A percentile compares a stretch with the other conserved stretches of the same genome.
Conservation (phyloP, 768 basidiomycete genomes). For the Tulasnella sp. region DNA sequence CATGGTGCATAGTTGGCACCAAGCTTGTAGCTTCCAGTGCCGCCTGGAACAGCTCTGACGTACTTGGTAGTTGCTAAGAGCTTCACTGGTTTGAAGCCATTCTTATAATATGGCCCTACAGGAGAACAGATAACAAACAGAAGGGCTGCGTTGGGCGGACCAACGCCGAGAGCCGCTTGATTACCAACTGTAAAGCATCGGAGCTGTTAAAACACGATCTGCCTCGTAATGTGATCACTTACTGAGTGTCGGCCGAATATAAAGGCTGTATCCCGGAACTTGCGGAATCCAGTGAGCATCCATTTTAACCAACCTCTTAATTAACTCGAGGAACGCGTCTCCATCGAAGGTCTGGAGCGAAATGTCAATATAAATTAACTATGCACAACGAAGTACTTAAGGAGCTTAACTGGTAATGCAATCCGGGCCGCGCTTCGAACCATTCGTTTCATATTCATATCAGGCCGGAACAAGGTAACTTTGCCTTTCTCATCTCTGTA, state of each 20-base stretch:
- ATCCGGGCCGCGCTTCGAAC: slow-evolving; percentile 42
- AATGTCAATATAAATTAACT: not conserved
- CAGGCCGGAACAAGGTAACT: slow-evolving; percentile 66
- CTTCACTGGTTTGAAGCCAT: slow-evolving; percentile 85
- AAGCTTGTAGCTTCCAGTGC: slow-evolving; percentile 76
- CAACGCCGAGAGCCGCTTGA: slow-evolving; percentile 39
- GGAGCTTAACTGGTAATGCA: slow-evolving; percentile 46
- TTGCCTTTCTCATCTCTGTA: slow-evolving; percentile 60
- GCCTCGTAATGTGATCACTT: not conserved
- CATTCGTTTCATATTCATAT: slow-evolving; percentile 76
- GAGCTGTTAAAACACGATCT: not conserved
- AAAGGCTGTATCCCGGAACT: slow-evolving; percentile 78
- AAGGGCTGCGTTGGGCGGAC: slow-evolving; percentile 43
- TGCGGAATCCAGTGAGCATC: slow-evolving; percentile 89
- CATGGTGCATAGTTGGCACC: slow-evolving; percentile 84
- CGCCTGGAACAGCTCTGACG: slow-evolving; percentile 37
- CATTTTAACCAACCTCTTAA: slow-evolving; percentile 72
- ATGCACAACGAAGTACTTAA: not conserved
- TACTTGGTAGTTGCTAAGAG: slow-evolving; percentile 50
- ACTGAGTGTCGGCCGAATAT: slow-evolving; percentile 70
- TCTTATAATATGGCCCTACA: slow-evolving; percentile 67
- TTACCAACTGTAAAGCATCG: slow-evolving; percentile 52
- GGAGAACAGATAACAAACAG: slow-evolving; percentile 51
- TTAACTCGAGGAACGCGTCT: slow-evolving; percentile 56
- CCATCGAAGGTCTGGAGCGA: slow-evolving; percentile 57